Evolutionary conservation across 2,329 filamentous ascomycete species (phyloP), one percentile per base, ranked within the genome.

Genomic region (Cephalotrichum gorgonifer): DNA sequence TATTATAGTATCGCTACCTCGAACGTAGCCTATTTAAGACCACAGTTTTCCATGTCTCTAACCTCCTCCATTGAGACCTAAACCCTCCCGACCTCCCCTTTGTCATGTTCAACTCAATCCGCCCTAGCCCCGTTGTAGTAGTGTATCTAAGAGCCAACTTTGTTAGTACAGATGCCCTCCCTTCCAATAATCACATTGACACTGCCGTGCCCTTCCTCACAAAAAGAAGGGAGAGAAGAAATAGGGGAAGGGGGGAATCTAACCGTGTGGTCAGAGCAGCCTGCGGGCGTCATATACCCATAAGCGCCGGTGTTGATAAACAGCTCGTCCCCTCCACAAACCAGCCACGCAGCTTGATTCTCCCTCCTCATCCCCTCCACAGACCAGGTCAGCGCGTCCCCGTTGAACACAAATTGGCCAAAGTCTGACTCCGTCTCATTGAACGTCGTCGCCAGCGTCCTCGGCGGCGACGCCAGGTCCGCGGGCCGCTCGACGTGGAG

Each of bases 231-330:
- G n/a, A n/a, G n/a, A n/a, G n/a, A 12, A 47, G 14, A 28, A 44
- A 30, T 7, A n/a, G n/a, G 39, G 42, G 43, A 25, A 26, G 25
- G 5, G 22, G 23, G 22, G 11, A 23, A 27, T 60, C 66, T 59
- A 53, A 70, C 66, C 23, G 73, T 77, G 61, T 76, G 66, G 63
- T 78, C 74, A 30, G 64, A 64, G 61, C 76, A 79, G 4, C 74
- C 75, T 14, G 60, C 60, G 2, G 75, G 75, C 11, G 75, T 79
- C 56, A 71, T 58, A 56, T 78, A 78, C 42, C 64, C 60, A 57
- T 79, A 79, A 33, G 72, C 72, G 1, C 76, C 76, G 41, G 77
- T 64, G 53, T 79, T 79, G 51, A 78, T 68, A 57, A 72, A 78
- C 55, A 79, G 50, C 44, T 55, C 58, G 58, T 73, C 66, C 14